Evolutionary conservation across 352 stramenopile species (phyloP).

Genomic region (Globisporangium nagaii): DNA sequence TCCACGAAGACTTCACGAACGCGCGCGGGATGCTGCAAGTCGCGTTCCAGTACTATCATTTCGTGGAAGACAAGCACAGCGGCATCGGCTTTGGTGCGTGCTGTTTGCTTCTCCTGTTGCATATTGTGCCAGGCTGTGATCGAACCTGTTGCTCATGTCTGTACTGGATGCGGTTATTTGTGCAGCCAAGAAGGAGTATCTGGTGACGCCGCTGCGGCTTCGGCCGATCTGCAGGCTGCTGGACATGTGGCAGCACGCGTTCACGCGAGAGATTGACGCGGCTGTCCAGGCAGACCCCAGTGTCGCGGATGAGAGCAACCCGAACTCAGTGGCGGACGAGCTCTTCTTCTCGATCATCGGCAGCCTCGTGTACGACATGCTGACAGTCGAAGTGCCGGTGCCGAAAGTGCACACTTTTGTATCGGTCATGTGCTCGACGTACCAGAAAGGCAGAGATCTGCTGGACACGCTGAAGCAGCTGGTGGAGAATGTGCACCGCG

Average conservation of each 20-base stretch:
- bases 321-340: conserved; percentile 48
- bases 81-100: conserved; percentile 65
- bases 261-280: conserved; percentile 68
- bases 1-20: conserved; percentile 80
- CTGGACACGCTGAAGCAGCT: conserved; percentile 71
- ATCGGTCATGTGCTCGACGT: conserved; percentile 76
- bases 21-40: conserved; percentile 76
- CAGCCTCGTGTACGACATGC: conserved; percentile 82
- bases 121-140: not conserved
- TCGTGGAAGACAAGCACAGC: conserved; percentile 71
- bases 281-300: conserved; percentile 34
- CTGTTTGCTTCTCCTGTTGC: not conserved
- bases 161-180: not conserved
- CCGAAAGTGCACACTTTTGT: conserved; percentile 76
- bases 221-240: conserved; percentile 71
- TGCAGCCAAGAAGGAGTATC: conserved; percentile 79
- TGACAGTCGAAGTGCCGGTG: conserved; percentile 71
- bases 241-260: conserved; percentile 84
- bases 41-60: conserved; percentile 73
- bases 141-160: not conserved
- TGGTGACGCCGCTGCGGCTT: conserved; percentile 50
- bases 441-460: conserved; percentile 68
- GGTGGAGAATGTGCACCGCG: conserved; percentile 75
- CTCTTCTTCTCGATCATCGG: conserved; percentile 81
- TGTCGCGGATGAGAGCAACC: conserved; percentile 20